A percentile compares a stretch with the other conserved stretches of the same genome.
These are phyloP conservation scores for Marasmius oreades DNA, from an alignment of 1,284 basidiomycete species.

Conservation along the genomic window DNA sequence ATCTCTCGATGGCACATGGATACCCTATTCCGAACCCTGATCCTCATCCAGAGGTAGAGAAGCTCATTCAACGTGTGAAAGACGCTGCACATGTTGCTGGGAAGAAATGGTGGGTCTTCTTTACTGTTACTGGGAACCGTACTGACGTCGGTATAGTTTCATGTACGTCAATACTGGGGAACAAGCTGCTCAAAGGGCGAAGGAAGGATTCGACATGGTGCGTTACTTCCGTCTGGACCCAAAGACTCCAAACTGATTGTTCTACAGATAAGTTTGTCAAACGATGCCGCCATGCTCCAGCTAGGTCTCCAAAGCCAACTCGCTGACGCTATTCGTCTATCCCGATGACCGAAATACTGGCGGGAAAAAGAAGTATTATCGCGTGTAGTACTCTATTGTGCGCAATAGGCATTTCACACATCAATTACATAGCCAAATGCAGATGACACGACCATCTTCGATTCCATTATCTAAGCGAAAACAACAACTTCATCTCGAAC, in stretches of 20 bases:
- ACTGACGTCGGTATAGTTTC: not conserved
- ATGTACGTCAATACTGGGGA: not conserved
- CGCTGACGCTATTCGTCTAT: not conserved
- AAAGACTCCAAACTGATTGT: not conserved
- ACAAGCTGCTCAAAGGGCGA: not conserved
- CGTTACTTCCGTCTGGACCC: not conserved
- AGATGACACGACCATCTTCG: too few species aligned
- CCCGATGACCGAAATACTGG: too few species aligned
- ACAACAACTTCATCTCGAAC: too few species aligned
- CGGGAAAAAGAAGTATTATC: too few species aligned
- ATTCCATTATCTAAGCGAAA: too few species aligned
- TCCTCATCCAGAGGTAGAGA: slow-evolving; percentile 59
- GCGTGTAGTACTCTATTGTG: too few species aligned
- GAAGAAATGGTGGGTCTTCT: slow-evolving; percentile 60
- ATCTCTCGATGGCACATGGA: slow-evolving; percentile 57
- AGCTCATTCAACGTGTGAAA: slow-evolving; percentile 56
- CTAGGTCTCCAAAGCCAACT: not conserved
- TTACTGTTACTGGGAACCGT: not conserved
- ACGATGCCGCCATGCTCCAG: not conserved
- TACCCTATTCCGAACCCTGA: slow-evolving; percentile 57
- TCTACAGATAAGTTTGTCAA: not conserved
- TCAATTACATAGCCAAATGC: too few species aligned
- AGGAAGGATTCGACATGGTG: not conserved
- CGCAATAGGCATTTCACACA: too few species aligned
- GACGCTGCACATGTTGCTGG: slow-evolving; percentile 48